These are phyloP conservation scores for Talaromyces albobiverticillius DNA, from an alignment of 2,329 filamentous ascomycete genomes.

Conservation along the genomic window DNA sequence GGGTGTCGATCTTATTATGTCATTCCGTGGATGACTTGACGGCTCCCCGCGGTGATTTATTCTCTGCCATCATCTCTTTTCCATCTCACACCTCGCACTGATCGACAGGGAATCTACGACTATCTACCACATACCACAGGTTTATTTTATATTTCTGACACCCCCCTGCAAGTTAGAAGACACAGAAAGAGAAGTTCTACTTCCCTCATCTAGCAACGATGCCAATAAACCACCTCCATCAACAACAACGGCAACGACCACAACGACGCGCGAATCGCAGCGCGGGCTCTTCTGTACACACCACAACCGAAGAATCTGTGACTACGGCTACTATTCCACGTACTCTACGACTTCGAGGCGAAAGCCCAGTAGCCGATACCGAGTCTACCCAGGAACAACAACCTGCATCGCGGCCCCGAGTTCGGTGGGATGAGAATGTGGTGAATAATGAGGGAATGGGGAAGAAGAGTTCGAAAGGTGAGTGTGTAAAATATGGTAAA, in stretches of 20 bases:
- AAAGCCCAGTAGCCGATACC: conserved; percentile 23
- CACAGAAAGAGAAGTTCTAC: not conserved
- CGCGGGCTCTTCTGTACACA: not conserved
- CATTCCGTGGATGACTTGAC: no score
- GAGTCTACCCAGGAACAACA: conserved; percentile 20
- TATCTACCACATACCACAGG: no score
- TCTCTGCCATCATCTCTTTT: no score
- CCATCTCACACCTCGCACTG: no score
- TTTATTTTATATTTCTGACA: no score
- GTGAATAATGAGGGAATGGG: conserved; percentile 94
- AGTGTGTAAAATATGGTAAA: conserved; percentile 16
- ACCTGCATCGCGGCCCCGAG: conserved; percentile 55
- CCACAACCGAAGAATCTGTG: conserved; percentile 18
- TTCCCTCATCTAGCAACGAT: not conserved
- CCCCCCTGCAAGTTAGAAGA: not conserved
- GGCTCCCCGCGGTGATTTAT: no score
- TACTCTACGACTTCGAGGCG: conserved; percentile 11
- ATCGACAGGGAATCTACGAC: no score
- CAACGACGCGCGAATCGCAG: not conserved
- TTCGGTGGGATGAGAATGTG: conserved; percentile 90
- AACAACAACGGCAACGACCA: conserved; percentile 1
- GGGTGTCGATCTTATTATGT: no score
- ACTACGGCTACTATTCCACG: conserved; percentile 19
- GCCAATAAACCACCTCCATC: no score
- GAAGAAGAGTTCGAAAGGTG: conserved; percentile 92